phyloP scores from a whole-genome alignment of 352 stramenopile genomes.

The Phytophthora crassamura region DNA sequence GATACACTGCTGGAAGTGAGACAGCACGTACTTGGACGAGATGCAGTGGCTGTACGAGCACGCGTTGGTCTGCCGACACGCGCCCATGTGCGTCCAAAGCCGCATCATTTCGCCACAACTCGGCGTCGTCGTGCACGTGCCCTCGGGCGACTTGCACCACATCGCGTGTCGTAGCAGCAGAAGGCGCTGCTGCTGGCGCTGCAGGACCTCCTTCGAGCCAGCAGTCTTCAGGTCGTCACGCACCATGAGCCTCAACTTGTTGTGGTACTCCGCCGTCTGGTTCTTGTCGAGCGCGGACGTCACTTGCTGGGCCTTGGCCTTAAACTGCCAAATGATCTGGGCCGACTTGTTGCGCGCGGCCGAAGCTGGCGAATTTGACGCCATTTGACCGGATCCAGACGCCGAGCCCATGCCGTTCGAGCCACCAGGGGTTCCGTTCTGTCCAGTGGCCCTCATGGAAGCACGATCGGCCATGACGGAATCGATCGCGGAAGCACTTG shows the following conservation, averaged over 20 bases:
- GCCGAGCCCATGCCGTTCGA: conserved; percentile 12
- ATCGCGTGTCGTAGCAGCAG: conserved; percentile 97
- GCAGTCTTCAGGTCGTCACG: conserved; percentile 73
- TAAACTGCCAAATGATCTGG: conserved; percentile 87
- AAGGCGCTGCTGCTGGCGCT: conserved; percentile 98
- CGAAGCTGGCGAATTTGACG: conserved; percentile 33
- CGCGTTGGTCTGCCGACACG: conserved; percentile 96
- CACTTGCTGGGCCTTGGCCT: conserved; percentile 76
- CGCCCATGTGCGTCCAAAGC: conserved; percentile 98
- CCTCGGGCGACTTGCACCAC: conserved; percentile 97
- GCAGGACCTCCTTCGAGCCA: conserved; percentile 94
- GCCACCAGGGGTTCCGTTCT: conserved; percentile 24
- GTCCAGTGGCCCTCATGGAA: conserved; percentile 40
- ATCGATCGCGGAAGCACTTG: conserved; percentile 49
- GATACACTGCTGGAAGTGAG: conserved; percentile 99
- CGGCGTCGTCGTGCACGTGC: conserved; percentile 93
- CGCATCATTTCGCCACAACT: conserved; percentile 98
- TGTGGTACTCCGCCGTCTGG: conserved; percentile 84
- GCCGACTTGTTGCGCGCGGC: conserved; percentile 67
- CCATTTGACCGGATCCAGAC: conserved; percentile 10
- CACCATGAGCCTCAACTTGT: conserved; percentile 86
- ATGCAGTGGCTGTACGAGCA: conserved; percentile 98
- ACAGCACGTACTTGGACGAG: conserved; percentile 98
- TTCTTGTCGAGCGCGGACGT: conserved; percentile 84
- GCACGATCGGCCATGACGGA: conserved; percentile 54